Evolutionary conservation across 139 green algal genomes (phyloP), one percentile per base, ranked within the genome.

Genomic region (Yamagishiella unicocca): DNA sequence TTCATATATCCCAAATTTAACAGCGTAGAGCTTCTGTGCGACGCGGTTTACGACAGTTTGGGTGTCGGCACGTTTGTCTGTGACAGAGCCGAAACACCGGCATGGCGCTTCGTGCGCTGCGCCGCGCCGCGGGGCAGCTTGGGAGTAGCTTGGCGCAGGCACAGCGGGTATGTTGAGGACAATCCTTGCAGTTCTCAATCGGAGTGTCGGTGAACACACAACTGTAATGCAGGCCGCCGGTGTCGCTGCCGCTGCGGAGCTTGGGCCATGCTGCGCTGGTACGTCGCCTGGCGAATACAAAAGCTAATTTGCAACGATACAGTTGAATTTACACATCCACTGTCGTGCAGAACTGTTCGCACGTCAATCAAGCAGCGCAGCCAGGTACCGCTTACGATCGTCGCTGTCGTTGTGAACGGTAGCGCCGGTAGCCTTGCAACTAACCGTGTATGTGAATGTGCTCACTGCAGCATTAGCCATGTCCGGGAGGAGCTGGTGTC

Each of bases 101-200:
- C 46, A 85, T 85, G 79, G 79, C 79, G 40, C 79, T 85, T 54
- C 61, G 79, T 42, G 61, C 62, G 40, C 42, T 85, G 61, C 40
- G 79, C 27, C 79, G 79, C 61, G 61, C 61, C 4, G 79, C 79
- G 10, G 79, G 79, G n/a, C 79, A 85, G 40, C 79, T 85, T 29
- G 79, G 79, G 12, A 62, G 61, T 46, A 76, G 25, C 61, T 62
- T 85, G 79, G 61, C 79, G 14, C 79, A 85, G 46, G 79, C 79
- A 4, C 62, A 75, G 42, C 40, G 79, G 61, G 79, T 85, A 85
- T 58, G 77, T 53, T 38, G 22, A 71, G 37, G 73, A 6, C 22
- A 45, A n/a, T n/a, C n/a, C n/a, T n/a, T n/a, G n/a, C 19, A 31
- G 10, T 22, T 68, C 61, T 58, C 17, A 31, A 33, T 58, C 70